phyloP scores from a whole-genome alignment of 2,329 filamentous ascomycete species.

The Aureobasidium sp. region DNA sequence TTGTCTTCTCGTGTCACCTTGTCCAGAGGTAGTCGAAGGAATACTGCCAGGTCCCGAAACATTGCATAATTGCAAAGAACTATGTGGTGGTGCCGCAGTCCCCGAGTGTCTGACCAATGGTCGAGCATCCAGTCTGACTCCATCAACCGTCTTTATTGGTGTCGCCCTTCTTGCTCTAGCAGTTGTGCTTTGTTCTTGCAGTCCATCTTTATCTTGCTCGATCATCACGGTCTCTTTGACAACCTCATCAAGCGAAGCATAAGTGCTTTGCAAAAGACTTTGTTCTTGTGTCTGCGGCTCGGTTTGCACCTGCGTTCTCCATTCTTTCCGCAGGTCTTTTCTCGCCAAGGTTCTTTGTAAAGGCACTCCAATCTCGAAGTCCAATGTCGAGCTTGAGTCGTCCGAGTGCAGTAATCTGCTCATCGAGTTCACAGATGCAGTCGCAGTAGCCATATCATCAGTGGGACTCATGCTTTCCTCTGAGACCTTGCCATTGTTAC shows the following conservation, averaged over 20 bases:
- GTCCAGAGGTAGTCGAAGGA: too few relatives aligned
- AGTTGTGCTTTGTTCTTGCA: neutral
- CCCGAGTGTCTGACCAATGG: conserved; percentile 2
- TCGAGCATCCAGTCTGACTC: neutral
- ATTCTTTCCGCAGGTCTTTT: neutral
- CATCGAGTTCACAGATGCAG: neutral
- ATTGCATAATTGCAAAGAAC: neutral
- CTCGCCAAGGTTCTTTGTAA: neutral
- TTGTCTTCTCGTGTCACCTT: too few relatives aligned
- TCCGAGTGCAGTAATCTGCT: neutral
- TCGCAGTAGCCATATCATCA: neutral
- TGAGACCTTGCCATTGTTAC: neutral
- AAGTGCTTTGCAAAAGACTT: neutral
- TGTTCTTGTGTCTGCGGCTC: conserved; percentile 1
- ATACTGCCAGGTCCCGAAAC: too few relatives aligned
- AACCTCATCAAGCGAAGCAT: neutral
- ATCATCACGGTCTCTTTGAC: neutral
- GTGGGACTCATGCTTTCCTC: neutral
- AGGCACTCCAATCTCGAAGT: neutral
- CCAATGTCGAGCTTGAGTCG: neutral
- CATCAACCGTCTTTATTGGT: neutral
- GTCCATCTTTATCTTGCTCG: neutral
- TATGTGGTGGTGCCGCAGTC: neutral
- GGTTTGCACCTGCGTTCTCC: neutral
- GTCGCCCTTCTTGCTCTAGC: neutral